Base-by-base conservation (phyloP, 2,329 filamentous ascomycete genomes). In the Fusarium burgessii region DNA sequence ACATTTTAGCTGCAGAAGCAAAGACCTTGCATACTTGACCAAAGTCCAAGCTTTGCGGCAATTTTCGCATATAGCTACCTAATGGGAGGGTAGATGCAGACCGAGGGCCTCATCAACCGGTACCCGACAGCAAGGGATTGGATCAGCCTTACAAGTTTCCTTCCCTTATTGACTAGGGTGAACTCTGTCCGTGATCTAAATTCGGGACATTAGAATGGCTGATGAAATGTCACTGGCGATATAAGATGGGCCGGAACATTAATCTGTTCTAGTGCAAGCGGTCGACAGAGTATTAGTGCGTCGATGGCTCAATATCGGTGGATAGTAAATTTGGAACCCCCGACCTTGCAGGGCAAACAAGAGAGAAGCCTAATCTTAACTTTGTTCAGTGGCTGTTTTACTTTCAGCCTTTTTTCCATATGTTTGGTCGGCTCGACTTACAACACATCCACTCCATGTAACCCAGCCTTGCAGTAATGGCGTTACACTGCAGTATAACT, bases 301-400 rank as follows among this genome's bases (percentile, higher is more conserved):
- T 5, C 35, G 46, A 61, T 59, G 62, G 55, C 45, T 41, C 41
- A 25, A 52, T 47, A 40, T 43, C 41, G 62, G 71, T 65, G 67
- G 65, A 61, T 46, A 51, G 58, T 49, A 51, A 64, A 50, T 70
- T 59, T 61, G 62, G 66, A 72, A 66, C 59, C 62, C 65, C 57
- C 46, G 59, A 56, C 66, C 69, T 52, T 65, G 69, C 40, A 56
- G 33, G 32, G 36, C 58, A 68, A 66, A 42, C 41, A 41, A 57
- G 20, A 64, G 13, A 74, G 38, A 68, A 75, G 73, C 47, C 58
- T 72, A 74, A 75, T 72, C 61, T 74, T 65, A 72, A 75, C 58
- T 42, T 72, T 73, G 35, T 58, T 46, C 45, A 51, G 62, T 54
- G 52, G 71, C 58, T 46, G 73, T 75, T 72, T 73, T 69, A 68